A percentile compares a stretch with the other conserved stretches of the same genome.
Conservation (phyloP, 225 moss, liverwort and hornwort genomes). For the Asterella californica region DNA sequence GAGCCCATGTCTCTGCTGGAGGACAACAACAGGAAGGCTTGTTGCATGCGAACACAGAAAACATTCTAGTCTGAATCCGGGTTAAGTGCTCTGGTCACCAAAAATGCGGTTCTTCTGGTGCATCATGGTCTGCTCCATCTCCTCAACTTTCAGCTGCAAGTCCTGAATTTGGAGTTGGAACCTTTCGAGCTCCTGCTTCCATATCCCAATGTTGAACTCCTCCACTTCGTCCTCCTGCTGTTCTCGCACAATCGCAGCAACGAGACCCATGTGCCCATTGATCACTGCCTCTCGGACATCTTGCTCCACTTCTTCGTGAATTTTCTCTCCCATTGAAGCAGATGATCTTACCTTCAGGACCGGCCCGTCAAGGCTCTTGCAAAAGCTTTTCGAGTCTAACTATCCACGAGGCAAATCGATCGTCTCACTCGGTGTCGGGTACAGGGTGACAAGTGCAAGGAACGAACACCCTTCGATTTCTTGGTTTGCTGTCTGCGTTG, state of each 20-base stretch:
- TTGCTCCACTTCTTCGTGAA: not conserved
- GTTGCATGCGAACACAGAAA: no score
- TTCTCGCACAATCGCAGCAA: not conserved
- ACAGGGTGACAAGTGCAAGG: not conserved
- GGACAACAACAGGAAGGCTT: no score
- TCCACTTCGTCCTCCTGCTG: constrained; percentile 10
- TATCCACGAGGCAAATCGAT: not conserved
- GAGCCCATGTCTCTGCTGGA: no score
- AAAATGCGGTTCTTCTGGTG: constrained; percentile 4
- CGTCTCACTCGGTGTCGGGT: not conserved
- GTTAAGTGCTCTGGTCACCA: not conserved
- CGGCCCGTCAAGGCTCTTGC: no score
- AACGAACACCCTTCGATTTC: not conserved
- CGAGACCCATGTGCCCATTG: constrained; percentile 2
- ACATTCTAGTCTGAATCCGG: no score
- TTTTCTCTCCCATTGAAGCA: not conserved
- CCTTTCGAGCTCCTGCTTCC: constrained; percentile 10
- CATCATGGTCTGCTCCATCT: constrained; percentile 13
- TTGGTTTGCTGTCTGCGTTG: not conserved
- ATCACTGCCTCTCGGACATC: constrained; percentile 4
- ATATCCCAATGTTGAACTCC: constrained; percentile 10
- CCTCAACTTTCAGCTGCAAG: constrained; percentile 14
- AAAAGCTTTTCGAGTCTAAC: not conserved
- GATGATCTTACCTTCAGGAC: no score
- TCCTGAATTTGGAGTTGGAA: constrained; percentile 14